These are phyloP conservation scores for Aphanocladium album DNA, from an alignment of 2,329 filamentous ascomycete species.

Conservation along the genomic window DNA sequence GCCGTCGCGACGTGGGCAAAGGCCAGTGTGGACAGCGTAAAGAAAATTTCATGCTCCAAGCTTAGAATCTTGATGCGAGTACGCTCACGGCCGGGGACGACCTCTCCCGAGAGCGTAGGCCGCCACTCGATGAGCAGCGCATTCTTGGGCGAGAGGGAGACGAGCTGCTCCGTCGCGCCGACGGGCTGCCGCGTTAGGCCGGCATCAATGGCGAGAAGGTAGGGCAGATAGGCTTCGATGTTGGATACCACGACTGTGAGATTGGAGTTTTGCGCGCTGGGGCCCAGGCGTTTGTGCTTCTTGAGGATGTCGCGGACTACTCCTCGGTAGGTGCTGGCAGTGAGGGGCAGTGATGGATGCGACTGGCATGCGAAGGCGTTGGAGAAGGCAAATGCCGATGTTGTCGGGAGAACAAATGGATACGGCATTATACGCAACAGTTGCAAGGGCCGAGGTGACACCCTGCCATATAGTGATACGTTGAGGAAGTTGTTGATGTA, in stretches of 20 bases:
- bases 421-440: slow-evolving; percentile 64
- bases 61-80: slow-evolving; percentile 65
- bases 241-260: slow-evolving; percentile 65
- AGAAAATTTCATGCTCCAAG: slow-evolving; percentile 78
- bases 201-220: slow-evolving; percentile 71
- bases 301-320: slow-evolving; percentile 81
- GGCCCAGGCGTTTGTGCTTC: slow-evolving; percentile 79
- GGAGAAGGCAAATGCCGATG: slow-evolving; percentile 79
- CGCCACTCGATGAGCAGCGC: slow-evolving; percentile 73
- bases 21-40: slow-evolving; percentile 70
- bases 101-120: slow-evolving; percentile 64
- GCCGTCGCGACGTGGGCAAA: slow-evolving; percentile 70
- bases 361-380: slow-evolving; percentile 71
- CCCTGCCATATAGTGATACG: background rate
- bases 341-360: slow-evolving; percentile 82
- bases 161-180: slow-evolving; percentile 41
- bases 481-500: background rate
- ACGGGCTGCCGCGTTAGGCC: slow-evolving; percentile 52
- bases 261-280: slow-evolving; percentile 63
- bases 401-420: slow-evolving; percentile 82
- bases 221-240: slow-evolving; percentile 75
- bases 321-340: slow-evolving; percentile 76
- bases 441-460: too few species aligned
- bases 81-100: slow-evolving; percentile 59
- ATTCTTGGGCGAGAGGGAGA: slow-evolving; percentile 59